Conservation (phyloP, 495 filamentous ascomycete species). For the Penicillium coffeae region DNA sequence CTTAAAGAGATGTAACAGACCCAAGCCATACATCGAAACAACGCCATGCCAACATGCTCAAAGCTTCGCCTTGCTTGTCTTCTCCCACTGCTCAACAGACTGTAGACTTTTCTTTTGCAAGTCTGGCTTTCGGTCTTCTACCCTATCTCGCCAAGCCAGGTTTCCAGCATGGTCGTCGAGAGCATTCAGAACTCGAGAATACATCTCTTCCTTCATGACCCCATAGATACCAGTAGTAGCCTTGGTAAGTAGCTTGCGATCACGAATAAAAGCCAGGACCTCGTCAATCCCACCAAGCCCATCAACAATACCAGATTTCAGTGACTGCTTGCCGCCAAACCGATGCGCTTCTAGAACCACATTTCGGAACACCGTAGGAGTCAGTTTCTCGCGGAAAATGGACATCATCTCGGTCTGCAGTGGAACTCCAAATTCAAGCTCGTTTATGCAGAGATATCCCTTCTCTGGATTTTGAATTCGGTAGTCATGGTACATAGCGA, state of each 20-base stretch:
- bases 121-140: slow-evolving; percentile 27
- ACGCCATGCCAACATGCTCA: slow-evolving; percentile 14
- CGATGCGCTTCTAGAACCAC: slow-evolving; percentile 68
- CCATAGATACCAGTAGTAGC: slow-evolving; percentile 61
- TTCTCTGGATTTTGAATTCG: slow-evolving; percentile 63
- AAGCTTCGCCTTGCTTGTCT: slow-evolving; percentile 43
- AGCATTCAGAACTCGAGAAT: slow-evolving; percentile 53
- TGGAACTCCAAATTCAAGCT: slow-evolving; percentile 71
- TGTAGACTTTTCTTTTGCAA: slow-evolving; percentile 20
- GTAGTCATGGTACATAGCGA: slow-evolving; percentile 83
- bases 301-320: slow-evolving; percentile 66
- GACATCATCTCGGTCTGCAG: slow-evolving; percentile 65
- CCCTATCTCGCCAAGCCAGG: slow-evolving; percentile 40
- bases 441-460: slow-evolving; percentile 73
- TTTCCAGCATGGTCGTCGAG: slow-evolving; percentile 46
- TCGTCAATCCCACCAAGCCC: slow-evolving; percentile 60
- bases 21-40: too few species aligned
- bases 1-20: too few species aligned
- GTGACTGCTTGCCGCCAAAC: slow-evolving; percentile 55
- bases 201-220: slow-evolving; percentile 69
- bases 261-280: slow-evolving; percentile 49
- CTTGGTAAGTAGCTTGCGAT: slow-evolving; percentile 55
- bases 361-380: slow-evolving; percentile 49
- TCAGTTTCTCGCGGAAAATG: slow-evolving; percentile 68
- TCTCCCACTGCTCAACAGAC: slow-evolving; percentile 40